Conservation (phyloP, 805 yeast genomes). For the Cyberlindnera xylosilytica region DNA sequence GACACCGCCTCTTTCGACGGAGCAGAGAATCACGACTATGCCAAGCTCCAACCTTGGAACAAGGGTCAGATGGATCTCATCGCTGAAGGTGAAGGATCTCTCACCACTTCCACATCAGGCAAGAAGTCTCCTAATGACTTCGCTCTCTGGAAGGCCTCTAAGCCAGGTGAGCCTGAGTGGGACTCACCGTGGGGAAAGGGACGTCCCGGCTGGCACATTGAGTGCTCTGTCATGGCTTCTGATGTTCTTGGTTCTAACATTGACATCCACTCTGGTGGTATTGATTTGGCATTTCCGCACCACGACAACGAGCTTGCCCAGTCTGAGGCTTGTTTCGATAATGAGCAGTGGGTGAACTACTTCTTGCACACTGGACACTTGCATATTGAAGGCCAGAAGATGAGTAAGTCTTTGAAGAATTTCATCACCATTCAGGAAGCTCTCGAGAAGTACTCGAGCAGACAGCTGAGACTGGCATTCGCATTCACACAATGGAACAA, state of each 20-base stretch:
- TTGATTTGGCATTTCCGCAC: slow-evolving; percentile 97
- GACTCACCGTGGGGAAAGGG: slow-evolving; percentile 95
- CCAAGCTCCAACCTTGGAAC: slow-evolving; percentile 98
- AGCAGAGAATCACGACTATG: slow-evolving; percentile 73
- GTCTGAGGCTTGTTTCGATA: slow-evolving; percentile 87
- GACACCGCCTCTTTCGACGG: slow-evolving; percentile 82
- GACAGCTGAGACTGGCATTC: slow-evolving; percentile 89
- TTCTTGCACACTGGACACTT: slow-evolving; percentile 96
- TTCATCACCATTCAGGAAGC: slow-evolving; percentile 95
- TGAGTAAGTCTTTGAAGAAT: slow-evolving; percentile 93
- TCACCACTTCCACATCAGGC: slow-evolving; percentile 49
- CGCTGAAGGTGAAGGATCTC: slow-evolving; percentile 93
- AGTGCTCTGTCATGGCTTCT: slow-evolving; percentile 98
- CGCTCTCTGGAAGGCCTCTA: slow-evolving; percentile 95
- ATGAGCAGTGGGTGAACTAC: slow-evolving; percentile 94
- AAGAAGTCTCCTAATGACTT: slow-evolving; percentile 82
- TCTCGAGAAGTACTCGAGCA: slow-evolving; percentile 58
- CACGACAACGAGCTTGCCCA: slow-evolving; percentile 99
- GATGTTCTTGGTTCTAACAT: slow-evolving; percentile 78
- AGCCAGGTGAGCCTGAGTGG: slow-evolving; percentile 98
- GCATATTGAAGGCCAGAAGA: slow-evolving; percentile 97
- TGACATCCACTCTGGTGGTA: slow-evolving; percentile 97
- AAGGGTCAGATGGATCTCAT: slow-evolving; percentile 83
- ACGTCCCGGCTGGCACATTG: slow-evolving; percentile 99
- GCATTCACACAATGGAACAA: slow-evolving; percentile 91